Evolutionary conservation across 257 asterid species (phyloP).

Genomic region (Solanum etuberosum): DNA sequence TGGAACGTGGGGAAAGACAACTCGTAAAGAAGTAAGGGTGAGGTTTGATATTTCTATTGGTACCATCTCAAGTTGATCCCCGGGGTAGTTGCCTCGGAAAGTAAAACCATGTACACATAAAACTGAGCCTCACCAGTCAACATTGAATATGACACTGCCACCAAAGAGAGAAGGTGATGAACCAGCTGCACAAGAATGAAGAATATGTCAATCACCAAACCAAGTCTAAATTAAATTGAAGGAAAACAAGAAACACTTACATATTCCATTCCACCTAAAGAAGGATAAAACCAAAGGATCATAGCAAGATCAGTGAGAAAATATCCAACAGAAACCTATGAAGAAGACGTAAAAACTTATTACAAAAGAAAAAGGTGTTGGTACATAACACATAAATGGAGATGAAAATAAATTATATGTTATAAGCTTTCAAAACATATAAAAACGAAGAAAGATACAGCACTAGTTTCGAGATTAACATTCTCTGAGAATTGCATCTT

Average conservation of each 20-base stretch:
- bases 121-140: constrained; percentile 80
- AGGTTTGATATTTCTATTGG: neutral
- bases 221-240: neutral
- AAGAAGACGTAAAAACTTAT: constrained; percentile 6
- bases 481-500: neutral
- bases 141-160: constrained; percentile 45
- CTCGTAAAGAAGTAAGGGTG: neutral
- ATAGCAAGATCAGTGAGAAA: constrained; percentile 65
- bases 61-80: constrained; percentile 84
- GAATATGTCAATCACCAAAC: neutral
- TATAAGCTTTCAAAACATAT: neutral
- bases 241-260: constrained; percentile 37
- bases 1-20: neutral
- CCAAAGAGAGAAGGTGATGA: constrained; percentile 73
- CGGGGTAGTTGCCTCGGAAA: constrained; percentile 89
- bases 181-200: constrained; percentile 35
- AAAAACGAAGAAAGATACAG: neutral
- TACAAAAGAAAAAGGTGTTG: neutral
- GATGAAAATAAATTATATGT: neutral
- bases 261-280: constrained; percentile 78
- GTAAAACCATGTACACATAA: constrained; percentile 51
- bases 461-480: neutral
- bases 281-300: constrained; percentile 79
- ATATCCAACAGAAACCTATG: constrained; percentile 67
- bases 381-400: neutral